Percentiles rank a stretch among this genome's conserved stretches.
Evolutionary conservation across 768 basidiomycete species (phyloP).

Genomic region (Pleurotus eryngii): DNA sequence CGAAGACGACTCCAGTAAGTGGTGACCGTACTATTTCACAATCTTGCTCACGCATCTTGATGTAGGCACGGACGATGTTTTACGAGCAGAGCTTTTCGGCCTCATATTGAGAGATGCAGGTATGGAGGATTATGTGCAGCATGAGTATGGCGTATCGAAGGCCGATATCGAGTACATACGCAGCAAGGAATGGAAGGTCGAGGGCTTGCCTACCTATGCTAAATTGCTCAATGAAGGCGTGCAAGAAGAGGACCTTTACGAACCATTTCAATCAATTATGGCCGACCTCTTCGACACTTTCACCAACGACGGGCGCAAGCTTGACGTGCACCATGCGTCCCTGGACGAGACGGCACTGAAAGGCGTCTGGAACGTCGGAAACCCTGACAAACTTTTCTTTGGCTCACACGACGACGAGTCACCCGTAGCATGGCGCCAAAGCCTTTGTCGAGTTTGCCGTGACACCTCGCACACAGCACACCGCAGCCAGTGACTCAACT

Average conservation of each 20-base stretch:
- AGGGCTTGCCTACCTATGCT: neutral
- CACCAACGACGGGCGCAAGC: neutral
- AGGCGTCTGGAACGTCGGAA: neutral
- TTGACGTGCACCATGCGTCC: neutral
- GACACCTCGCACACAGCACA: neutral
- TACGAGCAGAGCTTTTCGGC: neutral
- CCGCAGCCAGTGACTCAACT: neutral
- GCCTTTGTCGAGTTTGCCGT: neutral
- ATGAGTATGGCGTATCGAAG: neutral
- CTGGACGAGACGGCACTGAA: neutral
- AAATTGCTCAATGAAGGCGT: neutral
- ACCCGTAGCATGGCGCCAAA: neutral
- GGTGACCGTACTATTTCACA: no score
- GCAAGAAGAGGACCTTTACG: neutral
- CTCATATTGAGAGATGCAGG: no score
- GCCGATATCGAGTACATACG: neutral
- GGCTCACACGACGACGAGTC: neutral
- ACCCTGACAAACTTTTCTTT: neutral
- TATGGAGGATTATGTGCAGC: no score
- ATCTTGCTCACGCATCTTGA: no score
- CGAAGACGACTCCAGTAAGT: no score
- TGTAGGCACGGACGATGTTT: neutral
- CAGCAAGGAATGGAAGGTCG: neutral
- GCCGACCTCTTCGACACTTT: neutral
- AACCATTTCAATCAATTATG: neutral